Evolutionary conservation across 805 yeast genomes (phyloP), one percentile per base, ranked within the genome.

Genomic region (Kazachstania martiniae): DNA sequence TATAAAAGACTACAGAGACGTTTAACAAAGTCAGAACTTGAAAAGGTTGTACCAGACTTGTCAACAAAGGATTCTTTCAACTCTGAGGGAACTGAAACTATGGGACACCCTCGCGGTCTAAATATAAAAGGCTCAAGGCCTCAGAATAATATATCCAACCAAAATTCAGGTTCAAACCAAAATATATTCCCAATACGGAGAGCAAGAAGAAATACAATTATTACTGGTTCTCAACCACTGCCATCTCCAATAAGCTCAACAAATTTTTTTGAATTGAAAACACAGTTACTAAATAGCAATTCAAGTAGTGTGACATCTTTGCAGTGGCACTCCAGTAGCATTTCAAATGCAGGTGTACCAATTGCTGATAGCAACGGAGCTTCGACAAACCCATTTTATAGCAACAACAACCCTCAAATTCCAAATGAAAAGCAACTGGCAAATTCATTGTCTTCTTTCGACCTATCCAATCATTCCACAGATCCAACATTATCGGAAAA

Each of bases 161-260:
- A n/a, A n/a, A n/a, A n/a, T n/a, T n/a, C n/a, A n/a, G n/a, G n/a
- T n/a, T n/a, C n/a, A n/a, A n/a, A n/a, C n/a, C n/a, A n/a, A n/a
- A n/a, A n/a, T n/a, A n/a, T n/a, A n/a, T n/a, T n/a, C n/a, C 45
- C 40, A 36, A 46, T 50, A 15, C 56, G 65, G 40, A 49, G 80
- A 33, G 63, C 83, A 21, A 68, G 94, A 47, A 61, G 89, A 25
- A 77, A 75, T 41, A 77, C 93, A 0, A 59, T 86, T 16, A 78
- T 86, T 30, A 82, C 93, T 0, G 95, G 94, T 1, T 84, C 95
- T 0, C 94, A 86, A 55, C 96, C 96, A 2, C 62, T 86, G 36
- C 95, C 95, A 4, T 80, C 94, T 1, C 95, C 95, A 1, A 62
- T 85, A 30, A 64, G 87, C 33, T 70, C 89, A 1, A 42, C 58